These are phyloP conservation scores for Strobilomyces echinocephalus DNA, from an alignment of 768 basidiomycete genomes.

Conservation along the genomic window DNA sequence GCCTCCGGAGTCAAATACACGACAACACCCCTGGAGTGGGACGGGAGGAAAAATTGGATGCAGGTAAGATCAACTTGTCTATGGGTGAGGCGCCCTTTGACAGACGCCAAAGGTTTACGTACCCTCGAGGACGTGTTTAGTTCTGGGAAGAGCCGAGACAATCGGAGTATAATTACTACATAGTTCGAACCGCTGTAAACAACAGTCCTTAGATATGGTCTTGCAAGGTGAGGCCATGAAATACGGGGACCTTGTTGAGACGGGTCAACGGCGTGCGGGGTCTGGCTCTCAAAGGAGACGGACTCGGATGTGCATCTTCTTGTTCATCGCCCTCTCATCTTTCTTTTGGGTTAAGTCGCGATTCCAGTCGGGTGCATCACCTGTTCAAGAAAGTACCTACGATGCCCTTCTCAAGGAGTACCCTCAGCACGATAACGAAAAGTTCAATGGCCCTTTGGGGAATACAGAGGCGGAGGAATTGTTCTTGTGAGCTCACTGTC, in stretches of 20 bases:
- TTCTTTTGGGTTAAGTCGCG: conserved; percentile 16
- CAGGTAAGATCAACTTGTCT: conserved; percentile 49
- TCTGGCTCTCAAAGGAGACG: conserved; percentile 21
- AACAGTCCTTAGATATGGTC: no score
- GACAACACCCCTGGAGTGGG: conserved; percentile 89
- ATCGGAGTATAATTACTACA: neutral
- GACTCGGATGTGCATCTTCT: neutral
- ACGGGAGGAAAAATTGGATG: conserved; percentile 83
- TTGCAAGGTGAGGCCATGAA: no score
- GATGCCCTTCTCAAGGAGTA: conserved; percentile 15
- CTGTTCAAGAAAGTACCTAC: conserved; percentile 12
- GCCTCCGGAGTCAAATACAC: conserved; percentile 57
- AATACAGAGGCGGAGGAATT: conserved; percentile 39
- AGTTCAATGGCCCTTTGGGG: conserved; percentile 19
- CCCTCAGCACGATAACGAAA: conserved; percentile 13
- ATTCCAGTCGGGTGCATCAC: neutral
- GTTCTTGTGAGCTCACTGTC: conserved; percentile 36
- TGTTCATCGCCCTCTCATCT: conserved; percentile 5
- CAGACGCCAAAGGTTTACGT: conserved; percentile 23
- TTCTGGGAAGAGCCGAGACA: conserved; percentile 21
- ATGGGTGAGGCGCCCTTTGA: neutral
- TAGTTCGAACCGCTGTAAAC: neutral
- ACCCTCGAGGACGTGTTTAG: conserved; percentile 31
- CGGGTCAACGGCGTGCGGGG: no score
- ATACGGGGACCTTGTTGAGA: neutral